Evolutionary conservation across 805 yeast genomes (phyloP).

Genomic region (Lipomyces lipofer): DNA sequence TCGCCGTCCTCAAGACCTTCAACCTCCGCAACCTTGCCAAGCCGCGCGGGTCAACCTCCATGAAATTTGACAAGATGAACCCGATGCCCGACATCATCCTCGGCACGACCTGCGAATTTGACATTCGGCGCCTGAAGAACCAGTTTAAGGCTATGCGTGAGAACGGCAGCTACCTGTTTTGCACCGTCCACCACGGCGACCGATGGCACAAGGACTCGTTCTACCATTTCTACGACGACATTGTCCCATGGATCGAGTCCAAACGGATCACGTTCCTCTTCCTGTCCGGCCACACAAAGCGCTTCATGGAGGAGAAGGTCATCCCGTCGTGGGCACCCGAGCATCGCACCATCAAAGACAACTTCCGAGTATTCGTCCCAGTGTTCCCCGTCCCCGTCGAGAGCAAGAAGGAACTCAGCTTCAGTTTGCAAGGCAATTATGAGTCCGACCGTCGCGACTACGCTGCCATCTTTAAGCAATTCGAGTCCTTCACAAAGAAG

Average conservation of each 20-base stretch:
- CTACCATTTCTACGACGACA: conserved; percentile 22
- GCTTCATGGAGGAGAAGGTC: conserved; percentile 22
- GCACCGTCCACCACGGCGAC: conserved; percentile 30
- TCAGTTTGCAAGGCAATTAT: conserved; percentile 30
- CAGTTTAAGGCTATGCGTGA: conserved; percentile 21
- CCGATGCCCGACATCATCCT: conserved; percentile 28
- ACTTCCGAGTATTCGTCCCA: conserved; percentile 26
- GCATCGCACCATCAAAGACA: conserved; percentile 14
- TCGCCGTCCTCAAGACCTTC: conserved; percentile 23
- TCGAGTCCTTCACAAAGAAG: conserved; percentile 17
- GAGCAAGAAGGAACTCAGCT: conserved; percentile 25
- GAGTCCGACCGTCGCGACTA: conserved; percentile 31
- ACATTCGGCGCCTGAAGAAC: conserved; percentile 13
- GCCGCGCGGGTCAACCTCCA: conserved; percentile 22
- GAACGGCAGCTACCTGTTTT: conserved; percentile 24
- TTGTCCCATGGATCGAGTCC: conserved; percentile 29
- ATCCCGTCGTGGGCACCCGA: conserved; percentile 22
- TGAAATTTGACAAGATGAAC: conserved; percentile 23
- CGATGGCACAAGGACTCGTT: conserved; percentile 26
- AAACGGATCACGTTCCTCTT: conserved; percentile 25
- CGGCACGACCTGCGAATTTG: conserved; percentile 31
- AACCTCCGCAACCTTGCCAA: conserved; percentile 17
- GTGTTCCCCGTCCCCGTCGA: conserved; percentile 29
- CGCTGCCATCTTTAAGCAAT: conserved; percentile 23
- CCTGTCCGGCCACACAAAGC: conserved; percentile 27